Evolutionary conservation across 2,329 filamentous ascomycete genomes (phyloP).

Genomic region (Penicillium sclerotiorum): DNA sequence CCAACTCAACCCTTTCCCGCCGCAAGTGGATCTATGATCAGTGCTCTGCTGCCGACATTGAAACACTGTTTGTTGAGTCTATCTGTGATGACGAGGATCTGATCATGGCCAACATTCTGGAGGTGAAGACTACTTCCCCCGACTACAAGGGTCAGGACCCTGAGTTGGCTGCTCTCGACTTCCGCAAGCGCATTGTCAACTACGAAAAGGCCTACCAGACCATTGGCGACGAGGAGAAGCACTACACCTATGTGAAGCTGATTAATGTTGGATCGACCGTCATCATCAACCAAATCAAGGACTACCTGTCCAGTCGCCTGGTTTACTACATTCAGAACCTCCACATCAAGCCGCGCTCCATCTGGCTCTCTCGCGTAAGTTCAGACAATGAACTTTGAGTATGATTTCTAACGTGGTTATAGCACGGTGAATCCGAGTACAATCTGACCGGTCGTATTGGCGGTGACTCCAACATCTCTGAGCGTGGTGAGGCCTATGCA

Average conservation of each 20-base stretch:
- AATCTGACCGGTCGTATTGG: conserved; percentile 91
- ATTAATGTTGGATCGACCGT: conserved; percentile 95
- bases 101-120: conserved; percentile 97
- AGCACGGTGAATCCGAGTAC: conserved; percentile 94
- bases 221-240: conserved; percentile 83
- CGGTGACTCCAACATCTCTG: conserved; percentile 84
- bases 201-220: conserved; percentile 98
- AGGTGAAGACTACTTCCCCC: conserved; percentile 94
- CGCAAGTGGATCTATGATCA: conserved; percentile 88
- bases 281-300: conserved; percentile 96
- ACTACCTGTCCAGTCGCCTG: conserved; percentile 93
- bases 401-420: conserved; percentile 22
- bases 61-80: conserved; percentile 94
- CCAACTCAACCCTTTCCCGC: conserved; percentile 89
- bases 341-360: conserved; percentile 93
- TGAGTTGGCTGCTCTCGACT: conserved; percentile 85
- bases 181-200: conserved; percentile 90
- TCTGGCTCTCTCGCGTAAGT: conserved; percentile 90
- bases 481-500: conserved; percentile 85
- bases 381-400: background rate
- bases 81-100: conserved; percentile 94
- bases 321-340: conserved; percentile 99
- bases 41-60: conserved; percentile 74
- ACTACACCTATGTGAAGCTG: conserved; percentile 94
- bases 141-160: conserved; percentile 95